Base-by-base conservation (phyloP, 2,329 filamentous ascomycete genomes). In the Truncatella angustata region DNA sequence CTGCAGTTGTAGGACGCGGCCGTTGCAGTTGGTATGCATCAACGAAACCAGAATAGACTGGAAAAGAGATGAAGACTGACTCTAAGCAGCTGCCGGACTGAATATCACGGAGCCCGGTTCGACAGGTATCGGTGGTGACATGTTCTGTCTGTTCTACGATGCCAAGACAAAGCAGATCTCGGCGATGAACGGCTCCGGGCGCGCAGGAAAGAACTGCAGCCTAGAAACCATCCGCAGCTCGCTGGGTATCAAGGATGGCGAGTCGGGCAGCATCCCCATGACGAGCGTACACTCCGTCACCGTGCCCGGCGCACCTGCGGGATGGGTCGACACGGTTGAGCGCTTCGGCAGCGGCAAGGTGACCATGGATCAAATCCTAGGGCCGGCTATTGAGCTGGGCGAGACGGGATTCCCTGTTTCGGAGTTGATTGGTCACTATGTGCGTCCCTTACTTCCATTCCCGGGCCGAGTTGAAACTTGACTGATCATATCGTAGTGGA, bases 101-200 rank as follows among this genome's bases (percentile, higher is more conserved):
- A 97, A 97, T 71, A 82, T 97, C 66, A 96, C 93, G 0, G 94
- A 99, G 67, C 94, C 94, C 6, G 85, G 86, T 54, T 94, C 89
- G 5, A 97, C 94, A 1, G 94, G 94, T 36, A 97, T 99, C 54
- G 94, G 94, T 52, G 94, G 94, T 56, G 94, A 99, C 72, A 91
- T 96, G 85, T 99, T 97, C 73, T 92, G 92, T 69, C 82, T 97
- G 32, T 97, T 84, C 77, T 97, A 93, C 75, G 83, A 95, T 66
- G 90, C 91, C 37, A 82, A 87, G 60, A 90, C 86, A 0, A 88
- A 88, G 65, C 88, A 88, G 57, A 87, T 97, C 7, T 87, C 85
- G 50, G 90, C 91, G 9, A 75, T 97, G 70, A 99, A 99, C 70
- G 94, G 92, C 18, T 97, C 92, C 1, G 94, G 94, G n/a, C 85